These are phyloP conservation scores for Pythium coloratum DNA, from an alignment of 352 stramenopile genomes.

Conservation along the genomic window DNA sequence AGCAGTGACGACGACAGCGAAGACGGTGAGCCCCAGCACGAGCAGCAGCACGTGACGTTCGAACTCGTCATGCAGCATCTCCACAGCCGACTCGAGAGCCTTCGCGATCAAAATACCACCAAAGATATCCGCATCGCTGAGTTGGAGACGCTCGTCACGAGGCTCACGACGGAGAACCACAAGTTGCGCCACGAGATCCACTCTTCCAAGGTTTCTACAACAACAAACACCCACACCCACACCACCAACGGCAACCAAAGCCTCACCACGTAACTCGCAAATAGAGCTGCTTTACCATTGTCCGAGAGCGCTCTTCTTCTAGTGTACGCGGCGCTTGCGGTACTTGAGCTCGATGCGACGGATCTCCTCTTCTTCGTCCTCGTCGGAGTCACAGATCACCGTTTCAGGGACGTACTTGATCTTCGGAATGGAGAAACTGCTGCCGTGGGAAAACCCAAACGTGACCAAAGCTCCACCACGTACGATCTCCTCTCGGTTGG, in stretches of 20 bases:
- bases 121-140: slow-evolving; percentile 30
- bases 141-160: slow-evolving; percentile 26
- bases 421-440: slow-evolving; percentile 67
- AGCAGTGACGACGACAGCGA: slow-evolving; percentile 9
- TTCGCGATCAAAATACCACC: not conserved
- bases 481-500: slow-evolving; percentile 28
- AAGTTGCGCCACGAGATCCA: not conserved
- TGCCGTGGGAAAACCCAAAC: slow-evolving; percentile 24
- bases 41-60: slow-evolving; percentile 29
- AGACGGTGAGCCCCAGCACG: slow-evolving; percentile 2
- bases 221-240: not conserved
- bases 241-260: slow-evolving; percentile 2
- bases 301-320: not conserved
- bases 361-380: slow-evolving; percentile 75
- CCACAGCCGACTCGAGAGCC: slow-evolving; percentile 23
- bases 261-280: slow-evolving; percentile 6
- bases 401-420: slow-evolving; percentile 61
- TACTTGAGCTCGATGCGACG: slow-evolving; percentile 81
- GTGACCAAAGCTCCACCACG: slow-evolving; percentile 14
- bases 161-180: slow-evolving; percentile 27
- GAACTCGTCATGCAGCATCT: slow-evolving; percentile 40
- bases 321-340: slow-evolving; percentile 27
- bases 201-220: not conserved
- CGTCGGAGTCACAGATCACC: slow-evolving; percentile 60
- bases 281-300: not conserved